Percentiles rank a stretch among this genome's conserved stretches.
phyloP scores from a whole-genome alignment of 345 rosid genomes.

The Lagerstroemia speciosa region DNA sequence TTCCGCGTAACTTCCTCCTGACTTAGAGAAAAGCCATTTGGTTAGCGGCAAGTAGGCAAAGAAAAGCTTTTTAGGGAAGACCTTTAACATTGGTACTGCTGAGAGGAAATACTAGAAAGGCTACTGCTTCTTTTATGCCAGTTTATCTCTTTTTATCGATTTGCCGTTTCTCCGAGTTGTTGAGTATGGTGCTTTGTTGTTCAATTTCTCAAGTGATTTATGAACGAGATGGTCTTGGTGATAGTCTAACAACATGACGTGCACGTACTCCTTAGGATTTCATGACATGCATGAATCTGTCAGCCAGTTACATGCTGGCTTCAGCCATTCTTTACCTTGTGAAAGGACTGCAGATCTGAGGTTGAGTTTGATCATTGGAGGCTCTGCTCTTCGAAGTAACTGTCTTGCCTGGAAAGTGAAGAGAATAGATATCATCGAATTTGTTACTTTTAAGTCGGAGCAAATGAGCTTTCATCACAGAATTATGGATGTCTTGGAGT shows the following conservation, averaged over 20 bases:
- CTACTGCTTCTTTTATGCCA: neutral
- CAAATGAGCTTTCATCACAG: neutral
- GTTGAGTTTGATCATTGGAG: neutral
- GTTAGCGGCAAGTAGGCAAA: neutral
- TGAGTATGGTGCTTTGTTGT: neutral
- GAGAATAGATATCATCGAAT: neutral
- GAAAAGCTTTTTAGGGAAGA: neutral
- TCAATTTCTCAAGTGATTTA: neutral
- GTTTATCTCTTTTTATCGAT: neutral
- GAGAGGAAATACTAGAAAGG: neutral
- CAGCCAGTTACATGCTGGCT: neutral
- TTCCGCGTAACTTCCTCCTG: constrained; percentile 6
- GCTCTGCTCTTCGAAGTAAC: too few species aligned
- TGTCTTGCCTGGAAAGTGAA: too few species aligned
- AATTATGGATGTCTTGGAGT: neutral
- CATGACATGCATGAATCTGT: neutral
- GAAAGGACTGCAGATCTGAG: neutral
- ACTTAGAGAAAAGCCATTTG: constrained; percentile 1
- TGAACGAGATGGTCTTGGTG: neutral
- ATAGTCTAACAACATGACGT: neutral
- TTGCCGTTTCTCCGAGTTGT: neutral
- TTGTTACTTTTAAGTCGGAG: neutral
- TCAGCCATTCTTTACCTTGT: neutral
- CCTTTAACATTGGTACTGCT: neutral
- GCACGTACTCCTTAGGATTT: neutral